These are phyloP conservation scores for Metschnikowia hibisci DNA, from an alignment of 805 yeast genomes.

Conservation along the genomic window DNA sequence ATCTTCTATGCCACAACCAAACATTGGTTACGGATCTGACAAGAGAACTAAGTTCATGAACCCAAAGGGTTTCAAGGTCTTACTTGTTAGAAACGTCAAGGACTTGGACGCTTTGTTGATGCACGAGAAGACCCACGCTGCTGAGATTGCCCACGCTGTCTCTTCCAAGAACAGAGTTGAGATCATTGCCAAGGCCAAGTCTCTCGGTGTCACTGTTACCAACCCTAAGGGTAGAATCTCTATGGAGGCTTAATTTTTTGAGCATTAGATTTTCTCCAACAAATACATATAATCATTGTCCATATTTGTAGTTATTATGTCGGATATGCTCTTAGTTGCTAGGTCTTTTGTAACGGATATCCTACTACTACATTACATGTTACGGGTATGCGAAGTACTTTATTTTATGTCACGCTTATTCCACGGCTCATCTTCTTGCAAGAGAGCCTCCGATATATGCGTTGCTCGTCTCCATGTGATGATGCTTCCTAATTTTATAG, in stretches of 20 bases:
- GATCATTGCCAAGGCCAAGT: constrained; percentile 94
- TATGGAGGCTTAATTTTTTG: constrained; percentile 79
- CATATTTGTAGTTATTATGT: neutral
- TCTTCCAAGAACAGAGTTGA: constrained; percentile 98
- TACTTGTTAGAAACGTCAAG: constrained; percentile 85
- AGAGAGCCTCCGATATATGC: constrained; percentile 28
- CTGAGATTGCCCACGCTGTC: constrained; percentile 98
- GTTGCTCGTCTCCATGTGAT: constrained; percentile 37
- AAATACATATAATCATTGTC: constrained; percentile 21
- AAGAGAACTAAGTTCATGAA: constrained; percentile 93
- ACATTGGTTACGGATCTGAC: constrained; percentile 99
- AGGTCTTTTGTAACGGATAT: too few species aligned
- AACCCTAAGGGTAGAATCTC: constrained; percentile 98
- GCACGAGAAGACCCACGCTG: constrained; percentile 99
- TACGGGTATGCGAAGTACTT: too few species aligned
- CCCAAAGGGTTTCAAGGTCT: constrained; percentile 98
- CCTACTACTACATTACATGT: too few species aligned
- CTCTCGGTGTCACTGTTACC: constrained; percentile 97
- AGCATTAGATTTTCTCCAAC: constrained; percentile 20
- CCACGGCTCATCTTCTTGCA: constrained; percentile 9
- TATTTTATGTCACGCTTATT: neutral
- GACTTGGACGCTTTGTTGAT: constrained; percentile 93
- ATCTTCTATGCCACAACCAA: constrained; percentile 90
- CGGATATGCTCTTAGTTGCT: too few species aligned
- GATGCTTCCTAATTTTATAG: constrained; percentile 40